Evolutionary conservation across 2,329 filamentous ascomycete genomes (phyloP), one percentile per base, ranked within the genome.

Genomic region (Botryosphaeria dothidea): DNA sequence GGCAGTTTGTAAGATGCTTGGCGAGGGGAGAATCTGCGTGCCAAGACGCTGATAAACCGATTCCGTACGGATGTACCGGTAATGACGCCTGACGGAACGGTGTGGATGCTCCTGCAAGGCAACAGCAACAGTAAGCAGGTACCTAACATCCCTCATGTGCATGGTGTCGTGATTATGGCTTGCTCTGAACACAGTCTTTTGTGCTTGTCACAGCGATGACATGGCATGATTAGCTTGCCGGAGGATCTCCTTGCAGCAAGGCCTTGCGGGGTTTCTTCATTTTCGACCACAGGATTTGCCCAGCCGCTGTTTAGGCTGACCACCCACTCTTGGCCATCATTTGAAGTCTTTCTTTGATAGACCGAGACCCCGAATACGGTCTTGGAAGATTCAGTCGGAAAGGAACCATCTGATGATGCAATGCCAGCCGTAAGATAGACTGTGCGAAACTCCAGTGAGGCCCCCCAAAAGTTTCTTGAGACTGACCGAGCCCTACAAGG

Each of bases 1-100:
- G 56, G 56, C 41, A 60, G 41, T 60, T 48, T 60, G 27, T 38
- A 60, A 31, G 27, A 4, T 46, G 56, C 56, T 60, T 60, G 56
- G 56, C 56, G 56, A 25, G 56, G 56, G 56, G 56, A 60, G 56
- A n/a, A 45, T 11, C 31, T 11, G 17, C 8, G 25, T 34, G 56
- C 56, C 56, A 60, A 60, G 56, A 23, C 19, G 27, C 29, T 25
- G 41, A 48, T 45, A 45, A 21, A 36, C 27, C 56, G 17, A 46
- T 38, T 34, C 27, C 17, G 56, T 17, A 25, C 56, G 38, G 41
- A 60, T 46, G 25, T 60, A 46, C 56, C 56, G 56, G 56, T 17
- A 31, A 36, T 46, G 23, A 21, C 36, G 23, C 52, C 23, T n/a
- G 52, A 27, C 13, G 4, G 25, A 58, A 56, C 17, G 23, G 54